Conservation (phyloP, 2,329 filamentous ascomycete species). For the Diplodia scrobiculata region DNA sequence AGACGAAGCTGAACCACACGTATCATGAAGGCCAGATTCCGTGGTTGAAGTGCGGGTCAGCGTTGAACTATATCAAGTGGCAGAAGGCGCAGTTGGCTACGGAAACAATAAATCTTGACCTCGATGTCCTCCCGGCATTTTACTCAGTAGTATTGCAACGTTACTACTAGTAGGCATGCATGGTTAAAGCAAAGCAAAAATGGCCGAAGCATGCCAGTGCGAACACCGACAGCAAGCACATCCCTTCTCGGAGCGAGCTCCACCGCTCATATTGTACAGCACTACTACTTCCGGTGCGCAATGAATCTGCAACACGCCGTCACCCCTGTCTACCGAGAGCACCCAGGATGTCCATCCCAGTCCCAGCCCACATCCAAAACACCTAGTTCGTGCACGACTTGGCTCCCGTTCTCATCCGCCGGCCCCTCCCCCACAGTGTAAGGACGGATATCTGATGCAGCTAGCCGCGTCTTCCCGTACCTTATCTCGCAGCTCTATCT, state of each 20-base stretch:
- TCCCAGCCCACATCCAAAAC: background rate
- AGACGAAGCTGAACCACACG: slow-evolving; percentile 40
- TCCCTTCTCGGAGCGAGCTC: background rate
- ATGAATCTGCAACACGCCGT: background rate
- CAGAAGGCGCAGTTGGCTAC: slow-evolving; percentile 30
- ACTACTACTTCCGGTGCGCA: background rate
- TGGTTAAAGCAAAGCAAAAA: no score
- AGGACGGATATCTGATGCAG: background rate
- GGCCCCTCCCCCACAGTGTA: background rate
- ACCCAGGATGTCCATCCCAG: background rate
- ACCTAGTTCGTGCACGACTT: background rate
- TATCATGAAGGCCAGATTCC: slow-evolving; percentile 40
- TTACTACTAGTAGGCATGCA: no score
- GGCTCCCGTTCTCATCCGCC: background rate
- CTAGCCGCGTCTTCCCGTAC: background rate
- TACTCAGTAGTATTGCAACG: no score
- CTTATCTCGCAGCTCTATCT: background rate
- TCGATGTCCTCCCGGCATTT: no score
- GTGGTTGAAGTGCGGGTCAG: slow-evolving; percentile 44
- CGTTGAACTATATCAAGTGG: slow-evolving; percentile 39
- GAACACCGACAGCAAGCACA: no score
- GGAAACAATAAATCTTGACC: no score
- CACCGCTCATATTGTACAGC: background rate
- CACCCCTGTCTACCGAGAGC: background rate
- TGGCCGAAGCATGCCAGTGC: no score